phyloP scores from a whole-genome alignment of 495 filamentous ascomycete genomes.

The Massariosphaeria phaeospora region DNA sequence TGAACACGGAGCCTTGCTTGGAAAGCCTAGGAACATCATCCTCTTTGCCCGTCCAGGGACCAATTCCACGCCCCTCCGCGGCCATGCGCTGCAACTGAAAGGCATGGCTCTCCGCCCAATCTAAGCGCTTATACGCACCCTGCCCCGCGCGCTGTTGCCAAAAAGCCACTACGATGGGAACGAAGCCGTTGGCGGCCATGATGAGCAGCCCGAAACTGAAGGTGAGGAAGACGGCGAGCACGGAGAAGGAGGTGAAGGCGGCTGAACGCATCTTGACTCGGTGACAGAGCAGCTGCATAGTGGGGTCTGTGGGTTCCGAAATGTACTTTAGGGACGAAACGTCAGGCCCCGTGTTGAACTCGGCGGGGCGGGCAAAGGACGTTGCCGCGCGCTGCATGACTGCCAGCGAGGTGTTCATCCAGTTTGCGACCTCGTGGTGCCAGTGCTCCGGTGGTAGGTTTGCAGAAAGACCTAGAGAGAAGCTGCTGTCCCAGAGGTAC shows the following conservation, averaged over 20 bases:
- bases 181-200: slow-evolving; percentile 1
- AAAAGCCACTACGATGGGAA: not conserved
- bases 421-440: slow-evolving; percentile 17
- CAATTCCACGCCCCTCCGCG: slow-evolving; percentile 22
- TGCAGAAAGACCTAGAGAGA: not conserved
- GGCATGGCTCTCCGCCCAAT: slow-evolving; percentile 15
- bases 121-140: slow-evolving; percentile 5
- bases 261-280: slow-evolving; percentile 11
- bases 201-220: slow-evolving; percentile 6
- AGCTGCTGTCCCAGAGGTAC: slow-evolving; percentile 16
- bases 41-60: slow-evolving; percentile 21
- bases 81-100: slow-evolving; percentile 31
- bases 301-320: not conserved
- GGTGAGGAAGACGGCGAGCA: slow-evolving; percentile 7
- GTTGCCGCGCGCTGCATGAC: not conserved
- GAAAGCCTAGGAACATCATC: slow-evolving; percentile 15
- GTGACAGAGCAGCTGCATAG: slow-evolving; percentile 10
- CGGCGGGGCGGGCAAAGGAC: slow-evolving; percentile 5
- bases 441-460: slow-evolving; percentile 12
- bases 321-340: slow-evolving; percentile 10
- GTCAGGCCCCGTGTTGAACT: slow-evolving; percentile 8
- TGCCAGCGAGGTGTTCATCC: slow-evolving; percentile 22
- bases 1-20: too few species aligned
- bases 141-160: not conserved
- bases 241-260: slow-evolving; percentile 16